phyloP scores from a whole-genome alignment of 2,329 filamentous ascomycete genomes.

The Lachnellula suecica region DNA sequence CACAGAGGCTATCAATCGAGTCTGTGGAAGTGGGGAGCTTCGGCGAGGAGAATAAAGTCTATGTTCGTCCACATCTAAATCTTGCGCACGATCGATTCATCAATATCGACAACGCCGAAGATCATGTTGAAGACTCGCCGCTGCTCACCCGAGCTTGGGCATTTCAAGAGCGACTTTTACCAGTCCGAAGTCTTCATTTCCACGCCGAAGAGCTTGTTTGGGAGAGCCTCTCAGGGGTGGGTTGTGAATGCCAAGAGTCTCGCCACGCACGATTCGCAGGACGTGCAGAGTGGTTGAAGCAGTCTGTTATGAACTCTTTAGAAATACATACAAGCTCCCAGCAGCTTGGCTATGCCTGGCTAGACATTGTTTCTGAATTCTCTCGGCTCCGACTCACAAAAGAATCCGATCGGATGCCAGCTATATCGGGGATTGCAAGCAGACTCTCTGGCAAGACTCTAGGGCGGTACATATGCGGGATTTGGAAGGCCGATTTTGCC shows the following conservation, averaged over 20 bases:
- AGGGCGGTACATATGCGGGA: not conserved
- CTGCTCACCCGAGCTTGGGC: not conserved
- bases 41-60: not conserved
- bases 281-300: not conserved
- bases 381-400: not conserved
- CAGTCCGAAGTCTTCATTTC: not conserved
- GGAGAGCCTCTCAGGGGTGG: not conserved
- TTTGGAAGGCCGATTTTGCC: not conserved
- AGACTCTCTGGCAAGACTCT: not conserved
- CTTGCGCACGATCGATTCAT: not conserved
- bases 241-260: not conserved
- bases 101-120: not conserved
- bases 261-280: not conserved
- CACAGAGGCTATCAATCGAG: not conserved
- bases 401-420: not conserved
- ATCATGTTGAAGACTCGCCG: not conserved
- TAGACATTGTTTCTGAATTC: not conserved
- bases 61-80: not conserved
- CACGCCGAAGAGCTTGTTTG: not conserved
- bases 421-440: not conserved
- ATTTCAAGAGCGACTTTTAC: constrained; percentile 4
- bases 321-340: not conserved
- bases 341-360: not conserved
- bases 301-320: not conserved
- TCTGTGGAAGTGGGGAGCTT: not conserved